phyloP scores from a whole-genome alignment of 441 rosid genomes.

The Populus tomentosa region DNA sequence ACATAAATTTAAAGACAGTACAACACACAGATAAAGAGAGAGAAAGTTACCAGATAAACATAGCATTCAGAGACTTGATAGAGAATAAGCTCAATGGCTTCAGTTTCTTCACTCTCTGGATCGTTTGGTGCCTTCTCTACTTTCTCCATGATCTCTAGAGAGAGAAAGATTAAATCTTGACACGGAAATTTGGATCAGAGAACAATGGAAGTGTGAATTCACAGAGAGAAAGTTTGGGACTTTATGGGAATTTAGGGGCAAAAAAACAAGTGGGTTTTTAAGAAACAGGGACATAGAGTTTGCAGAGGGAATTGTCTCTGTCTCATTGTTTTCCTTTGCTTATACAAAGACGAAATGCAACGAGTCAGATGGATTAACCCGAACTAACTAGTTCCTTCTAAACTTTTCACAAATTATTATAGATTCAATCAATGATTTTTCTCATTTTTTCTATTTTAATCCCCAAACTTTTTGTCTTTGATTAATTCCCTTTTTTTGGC shows the following conservation, averaged over 20 bases:
- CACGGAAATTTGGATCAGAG: not conserved
- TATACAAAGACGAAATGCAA: not conserved
- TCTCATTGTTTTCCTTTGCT: not conserved
- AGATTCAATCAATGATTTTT: too few relatives aligned
- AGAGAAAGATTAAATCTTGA: not conserved
- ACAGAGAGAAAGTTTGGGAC: not conserved
- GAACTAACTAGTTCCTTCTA: too few relatives aligned
- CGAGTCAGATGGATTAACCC: not conserved
- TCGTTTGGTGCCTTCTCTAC: slow-evolving; percentile 31
- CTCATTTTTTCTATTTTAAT: not conserved
- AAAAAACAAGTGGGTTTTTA: not conserved
- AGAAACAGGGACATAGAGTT: not conserved
- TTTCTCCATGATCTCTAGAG: slow-evolving; percentile 35
- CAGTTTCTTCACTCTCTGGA: slow-evolving; percentile 43
- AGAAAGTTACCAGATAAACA: slow-evolving; percentile 51
- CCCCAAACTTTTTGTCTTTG: not conserved
- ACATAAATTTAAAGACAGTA: slow-evolving; percentile 9
- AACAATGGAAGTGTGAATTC: not conserved
- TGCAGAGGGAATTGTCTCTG: not conserved
- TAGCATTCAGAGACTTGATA: slow-evolving; percentile 93
- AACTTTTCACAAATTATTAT: too few relatives aligned
- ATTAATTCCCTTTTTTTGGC: too few relatives aligned
- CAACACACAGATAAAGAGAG: slow-evolving; percentile 15
- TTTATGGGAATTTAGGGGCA: not conserved
- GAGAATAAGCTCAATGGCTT: slow-evolving; percentile 65